Conservation (phyloP, 306 rosid species). For the Gastrolobium villosum region DNA sequence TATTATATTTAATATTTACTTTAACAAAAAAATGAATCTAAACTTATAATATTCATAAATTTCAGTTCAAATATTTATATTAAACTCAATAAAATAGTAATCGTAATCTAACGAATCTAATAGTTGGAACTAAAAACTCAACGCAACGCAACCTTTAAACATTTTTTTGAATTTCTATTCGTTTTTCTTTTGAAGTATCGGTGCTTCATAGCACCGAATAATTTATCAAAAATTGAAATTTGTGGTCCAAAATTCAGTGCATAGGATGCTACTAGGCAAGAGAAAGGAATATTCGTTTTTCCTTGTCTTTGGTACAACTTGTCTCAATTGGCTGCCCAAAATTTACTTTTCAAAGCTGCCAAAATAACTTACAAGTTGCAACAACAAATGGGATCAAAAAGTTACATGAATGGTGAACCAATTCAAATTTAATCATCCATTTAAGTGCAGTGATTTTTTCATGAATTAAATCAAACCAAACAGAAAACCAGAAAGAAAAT, state of each 20-base stretch:
- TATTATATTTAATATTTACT: no score
- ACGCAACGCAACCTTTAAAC: no score
- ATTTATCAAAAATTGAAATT: neutral
- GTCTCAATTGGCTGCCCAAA: neutral
- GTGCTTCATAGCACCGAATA: no score
- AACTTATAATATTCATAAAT: no score
- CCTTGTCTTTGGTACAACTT: neutral
- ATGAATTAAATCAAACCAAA: neutral
- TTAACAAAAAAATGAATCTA: no score
- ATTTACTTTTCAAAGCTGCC: neutral
- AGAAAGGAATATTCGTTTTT: neutral
- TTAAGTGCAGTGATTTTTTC: neutral
- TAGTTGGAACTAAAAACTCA: no score
- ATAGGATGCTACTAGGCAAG: neutral
- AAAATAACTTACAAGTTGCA: constrained; percentile 3
- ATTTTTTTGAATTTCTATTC: no score
- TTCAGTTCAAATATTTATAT: no score
- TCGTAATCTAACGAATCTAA: no score
- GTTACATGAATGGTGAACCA: neutral
- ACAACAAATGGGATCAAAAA: neutral
- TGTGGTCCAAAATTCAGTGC: neutral
- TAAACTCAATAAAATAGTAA: no score
- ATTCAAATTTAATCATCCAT: constrained; percentile 31
- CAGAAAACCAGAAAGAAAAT: neutral
- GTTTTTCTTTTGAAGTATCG: no score